Base-by-base conservation (phyloP, 331 rosid genomes). In the Acacia concinna region DNA sequence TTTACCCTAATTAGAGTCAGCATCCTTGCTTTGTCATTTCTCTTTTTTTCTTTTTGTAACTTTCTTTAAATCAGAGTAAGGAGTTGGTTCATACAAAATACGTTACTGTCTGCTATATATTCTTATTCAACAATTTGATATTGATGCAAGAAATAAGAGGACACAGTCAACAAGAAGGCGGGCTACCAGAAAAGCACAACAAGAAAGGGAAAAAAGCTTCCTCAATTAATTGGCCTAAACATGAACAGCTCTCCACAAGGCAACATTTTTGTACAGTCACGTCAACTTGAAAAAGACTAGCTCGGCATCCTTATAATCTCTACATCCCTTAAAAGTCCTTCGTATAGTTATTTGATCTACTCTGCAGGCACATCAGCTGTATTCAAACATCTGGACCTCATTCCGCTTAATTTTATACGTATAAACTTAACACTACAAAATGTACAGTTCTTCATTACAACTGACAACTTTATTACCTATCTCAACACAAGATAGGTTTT, bases 241-340 rank as follows among this genome's bases (percentile, higher is more conserved):
- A 92, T 82, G 71, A 89, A 90, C 94, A 88, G 88, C 91, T 89
- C 94, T 92, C 87, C 88, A 86, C 89, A 87, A 73, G 87, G 88
- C 91, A 92, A 89, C 88, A 87, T 87, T 79, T 94, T 94, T 94
- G 97, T 94, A 94, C 97, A 94, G 97, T 94, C 93, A 54, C 88
- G 92, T 85, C 82, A 80, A 85, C 86, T 62, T 73, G 66, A 25
- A 59, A 59, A 82, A 80, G 81, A 57, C 93, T 86, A 91, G 82
- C 93, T 94, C 96, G 88, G 83, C 91, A 79, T 85, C 73, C 43
- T 82, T 76, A 88, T 85, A 82, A 82, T 85, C 87, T 89, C 85
- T 88, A 90, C 97, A 88, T 82, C 94, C 89, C 78, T 87, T 85
- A 79, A 78, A 78, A 52, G 79, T 77, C 82, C 91, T 85, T 76